Conservation (phyloP, 768 basidiomycete species). For the Leccinum rimulosum region DNA sequence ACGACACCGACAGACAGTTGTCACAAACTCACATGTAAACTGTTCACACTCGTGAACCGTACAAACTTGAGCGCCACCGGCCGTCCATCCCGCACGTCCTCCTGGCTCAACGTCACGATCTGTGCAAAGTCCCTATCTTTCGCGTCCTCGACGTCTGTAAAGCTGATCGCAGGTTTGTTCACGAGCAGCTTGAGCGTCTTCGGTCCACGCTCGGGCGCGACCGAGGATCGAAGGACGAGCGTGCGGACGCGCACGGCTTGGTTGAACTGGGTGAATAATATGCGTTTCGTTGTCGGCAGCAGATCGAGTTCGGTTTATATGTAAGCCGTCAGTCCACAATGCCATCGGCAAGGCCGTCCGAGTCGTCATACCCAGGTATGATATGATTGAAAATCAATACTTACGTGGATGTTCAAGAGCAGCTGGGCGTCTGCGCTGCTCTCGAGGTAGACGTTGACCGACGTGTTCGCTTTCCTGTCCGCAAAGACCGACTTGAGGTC, state of each 20-base stretch:
- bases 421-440: slow-evolving; percentile 77
- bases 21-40: slow-evolving; percentile 58
- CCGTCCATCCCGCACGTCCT: slow-evolving; percentile 43
- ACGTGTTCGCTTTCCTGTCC: slow-evolving; percentile 43
- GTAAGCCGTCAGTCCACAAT: too few species aligned
- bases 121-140: slow-evolving; percentile 53
- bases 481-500: slow-evolving; percentile 51
- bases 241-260: slow-evolving; percentile 64
- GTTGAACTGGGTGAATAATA: slow-evolving; percentile 45
- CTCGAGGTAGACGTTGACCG: slow-evolving; percentile 45
- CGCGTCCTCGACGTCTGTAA: slow-evolving; percentile 61
- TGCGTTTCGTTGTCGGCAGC: neutral
- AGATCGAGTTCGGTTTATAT: neutral
- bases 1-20: neutral
- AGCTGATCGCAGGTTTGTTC: slow-evolving; percentile 59
- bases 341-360: too few species aligned
- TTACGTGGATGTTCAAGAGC: slow-evolving; percentile 62
- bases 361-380: neutral
- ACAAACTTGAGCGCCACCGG: slow-evolving; percentile 58
- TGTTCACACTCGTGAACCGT: slow-evolving; percentile 66
- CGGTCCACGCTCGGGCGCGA: slow-evolving; percentile 46
- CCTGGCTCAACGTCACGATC: slow-evolving; percentile 49
- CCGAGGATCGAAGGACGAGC: slow-evolving; percentile 47
- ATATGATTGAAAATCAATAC: slow-evolving; percentile 13
- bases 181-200: slow-evolving; percentile 59